These are phyloP conservation scores for Capronia americana DNA, from an alignment of 2,329 filamentous ascomycete genomes.

Conservation along the genomic window DNA sequence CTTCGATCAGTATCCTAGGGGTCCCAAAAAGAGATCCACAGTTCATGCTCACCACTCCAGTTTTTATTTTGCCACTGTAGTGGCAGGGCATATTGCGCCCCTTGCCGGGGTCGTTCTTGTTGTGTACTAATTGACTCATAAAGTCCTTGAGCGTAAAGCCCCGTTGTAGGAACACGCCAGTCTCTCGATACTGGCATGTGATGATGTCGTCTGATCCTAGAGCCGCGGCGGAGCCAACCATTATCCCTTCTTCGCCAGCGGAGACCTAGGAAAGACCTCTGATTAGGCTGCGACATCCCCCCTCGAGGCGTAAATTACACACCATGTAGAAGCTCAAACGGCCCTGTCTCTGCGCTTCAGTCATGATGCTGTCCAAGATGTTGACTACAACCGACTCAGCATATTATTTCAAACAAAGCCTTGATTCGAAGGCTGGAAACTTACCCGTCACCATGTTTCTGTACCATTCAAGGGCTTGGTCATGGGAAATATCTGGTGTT, in stretches of 20 bases:
- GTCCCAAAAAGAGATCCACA: neutral
- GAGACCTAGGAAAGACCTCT: slow-evolving; percentile 50
- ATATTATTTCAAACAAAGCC: neutral
- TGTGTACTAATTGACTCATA: slow-evolving; percentile 93
- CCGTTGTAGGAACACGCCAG: slow-evolving; percentile 86
- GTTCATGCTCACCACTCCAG: slow-evolving; percentile 47
- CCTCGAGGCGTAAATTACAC: neutral
- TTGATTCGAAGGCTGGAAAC: neutral
- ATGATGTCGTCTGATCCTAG: slow-evolving; percentile 82
- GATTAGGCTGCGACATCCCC: neutral
- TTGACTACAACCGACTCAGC: slow-evolving; percentile 59
- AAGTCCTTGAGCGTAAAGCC: slow-evolving; percentile 87
- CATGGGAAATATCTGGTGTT: slow-evolving; percentile 53
- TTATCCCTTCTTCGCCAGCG: slow-evolving; percentile 91
- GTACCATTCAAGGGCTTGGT: slow-evolving; percentile 66
- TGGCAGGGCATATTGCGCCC: slow-evolving; percentile 98
- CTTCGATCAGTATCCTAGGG: neutral
- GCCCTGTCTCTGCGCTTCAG: slow-evolving; percentile 95
- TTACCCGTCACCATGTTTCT: slow-evolving; percentile 62
- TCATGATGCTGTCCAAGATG: slow-evolving; percentile 97
- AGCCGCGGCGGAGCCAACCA: slow-evolving; percentile 84
- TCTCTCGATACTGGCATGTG: slow-evolving; percentile 92
- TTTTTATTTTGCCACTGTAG: slow-evolving; percentile 82
- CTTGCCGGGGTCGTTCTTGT: slow-evolving; percentile 75
- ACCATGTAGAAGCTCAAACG: slow-evolving; percentile 95